A percentile compares a stretch with the other conserved stretches of the same genome.
Evolutionary conservation across 1,284 basidiomycete genomes (phyloP).

Genomic region (Fomitopsis pinicola): DNA sequence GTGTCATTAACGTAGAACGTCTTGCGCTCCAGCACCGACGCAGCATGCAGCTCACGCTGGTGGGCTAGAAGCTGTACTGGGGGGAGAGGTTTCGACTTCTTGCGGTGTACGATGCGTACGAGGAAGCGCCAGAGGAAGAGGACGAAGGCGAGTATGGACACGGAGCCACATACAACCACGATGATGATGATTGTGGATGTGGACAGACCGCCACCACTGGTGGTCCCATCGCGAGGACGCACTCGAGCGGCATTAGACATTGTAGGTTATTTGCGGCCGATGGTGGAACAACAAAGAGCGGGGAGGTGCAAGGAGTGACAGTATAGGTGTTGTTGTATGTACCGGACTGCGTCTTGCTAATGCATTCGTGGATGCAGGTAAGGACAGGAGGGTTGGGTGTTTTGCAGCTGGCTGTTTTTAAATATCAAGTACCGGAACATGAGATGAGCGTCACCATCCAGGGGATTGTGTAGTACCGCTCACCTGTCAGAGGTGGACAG

Average conservation of each 20-base stretch:
- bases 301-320: not conserved
- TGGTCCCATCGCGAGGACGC: constrained; percentile 15
- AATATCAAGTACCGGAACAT: not conserved
- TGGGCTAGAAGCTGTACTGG: constrained; percentile 58
- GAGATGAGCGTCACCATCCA: not conserved
- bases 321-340: not conserved
- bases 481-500: not conserved
- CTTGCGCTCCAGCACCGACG: constrained; percentile 23
- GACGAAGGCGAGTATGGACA: constrained; percentile 35
- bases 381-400: not conserved
- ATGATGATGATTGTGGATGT: constrained; percentile 42
- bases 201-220: constrained; percentile 26
- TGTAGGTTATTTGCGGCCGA: constrained; percentile 12
- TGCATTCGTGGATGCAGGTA: not conserved
- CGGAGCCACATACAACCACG: constrained; percentile 37
- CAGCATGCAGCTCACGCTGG: constrained; percentile 44
- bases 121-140: constrained; percentile 36
- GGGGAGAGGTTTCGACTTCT: constrained; percentile 43
- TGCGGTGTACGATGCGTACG: constrained; percentile 27
- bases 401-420: not conserved
- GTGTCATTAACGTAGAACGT: constrained; percentile 17
- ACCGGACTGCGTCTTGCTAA: not conserved
- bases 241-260: constrained; percentile 9
- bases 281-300: constrained; percentile 3
- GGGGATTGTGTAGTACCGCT: not conserved